Conservation (phyloP, 441 rosid species). For the Arabidopsis lyrata region DNA sequence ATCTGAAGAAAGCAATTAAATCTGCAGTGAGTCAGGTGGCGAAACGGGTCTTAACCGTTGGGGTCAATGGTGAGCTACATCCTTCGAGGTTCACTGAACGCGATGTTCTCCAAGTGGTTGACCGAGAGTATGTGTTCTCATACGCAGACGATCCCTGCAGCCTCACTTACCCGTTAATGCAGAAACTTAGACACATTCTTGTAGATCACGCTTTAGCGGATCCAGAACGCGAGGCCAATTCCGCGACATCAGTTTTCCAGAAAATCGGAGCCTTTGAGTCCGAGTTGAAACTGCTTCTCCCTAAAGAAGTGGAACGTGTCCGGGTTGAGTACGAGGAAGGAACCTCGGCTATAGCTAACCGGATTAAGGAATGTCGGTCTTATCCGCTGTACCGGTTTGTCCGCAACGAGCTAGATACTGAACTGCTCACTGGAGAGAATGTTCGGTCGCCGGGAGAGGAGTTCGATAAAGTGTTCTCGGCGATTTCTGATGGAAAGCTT, state of each 20-base stretch:
- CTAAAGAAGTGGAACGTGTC: slow-evolving; percentile 53
- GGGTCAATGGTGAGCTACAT: slow-evolving; percentile 54
- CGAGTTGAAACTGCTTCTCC: slow-evolving; percentile 50
- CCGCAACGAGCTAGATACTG: slow-evolving; percentile 49
- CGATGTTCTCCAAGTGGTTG: slow-evolving; percentile 52
- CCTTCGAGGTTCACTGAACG: slow-evolving; percentile 55
- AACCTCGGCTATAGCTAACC: slow-evolving; percentile 44
- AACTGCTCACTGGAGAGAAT: slow-evolving; percentile 56
- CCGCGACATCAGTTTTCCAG: slow-evolving; percentile 46
- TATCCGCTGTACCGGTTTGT: slow-evolving; percentile 59
- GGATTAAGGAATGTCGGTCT: slow-evolving; percentile 60
- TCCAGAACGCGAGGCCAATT: slow-evolving; percentile 43
- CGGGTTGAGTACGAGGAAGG: slow-evolving; percentile 49
- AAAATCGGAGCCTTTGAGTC: slow-evolving; percentile 58
- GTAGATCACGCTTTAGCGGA: slow-evolving; percentile 54
- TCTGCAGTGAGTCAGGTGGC: slow-evolving; percentile 51
- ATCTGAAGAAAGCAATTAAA: slow-evolving; percentile 50
- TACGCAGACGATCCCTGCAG: slow-evolving; percentile 62
- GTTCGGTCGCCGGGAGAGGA: slow-evolving; percentile 61
- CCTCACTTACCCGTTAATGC: slow-evolving; percentile 59
- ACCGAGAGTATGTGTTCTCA: slow-evolving; percentile 50
- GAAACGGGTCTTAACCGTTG: slow-evolving; percentile 50
- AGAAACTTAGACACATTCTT: slow-evolving; percentile 59
- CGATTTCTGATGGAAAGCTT: slow-evolving; percentile 53
- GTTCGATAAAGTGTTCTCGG: slow-evolving; percentile 55